A percentile compares a stretch with the other conserved stretches of the same genome.
These are phyloP conservation scores for Amanita muscaria DNA, from an alignment of 768 basidiomycete species.

Conservation along the genomic window DNA sequence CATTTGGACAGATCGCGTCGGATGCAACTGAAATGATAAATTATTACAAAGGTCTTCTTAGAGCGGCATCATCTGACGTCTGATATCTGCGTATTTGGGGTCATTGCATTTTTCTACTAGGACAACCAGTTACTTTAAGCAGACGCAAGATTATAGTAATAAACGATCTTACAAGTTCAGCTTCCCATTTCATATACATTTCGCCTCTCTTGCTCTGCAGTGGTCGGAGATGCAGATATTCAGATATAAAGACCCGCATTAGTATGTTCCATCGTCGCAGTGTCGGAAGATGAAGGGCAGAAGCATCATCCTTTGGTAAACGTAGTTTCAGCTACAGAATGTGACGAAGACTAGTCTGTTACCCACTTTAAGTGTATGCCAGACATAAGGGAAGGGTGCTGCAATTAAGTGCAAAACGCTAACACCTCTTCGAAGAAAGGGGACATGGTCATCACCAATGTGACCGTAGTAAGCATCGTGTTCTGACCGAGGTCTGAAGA, in stretches of 20 bases:
- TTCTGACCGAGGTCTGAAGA: constrained; percentile 48
- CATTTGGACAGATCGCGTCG: constrained; percentile 19
- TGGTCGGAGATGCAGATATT: constrained; percentile 74
- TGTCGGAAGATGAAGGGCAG: constrained; percentile 75
- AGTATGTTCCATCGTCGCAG: constrained; percentile 88
- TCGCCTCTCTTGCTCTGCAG: neutral
- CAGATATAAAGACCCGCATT: constrained; percentile 78
- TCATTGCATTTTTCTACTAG: neutral
- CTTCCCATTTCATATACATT: neutral
- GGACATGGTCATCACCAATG: constrained; percentile 90
- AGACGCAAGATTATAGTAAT: neutral
- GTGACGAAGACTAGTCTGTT: no score
- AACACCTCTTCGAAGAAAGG: constrained; percentile 79
- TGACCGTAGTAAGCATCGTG: constrained; percentile 37
- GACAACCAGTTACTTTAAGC: neutral
- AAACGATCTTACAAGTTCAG: constrained; percentile 2
- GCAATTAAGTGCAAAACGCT: constrained; percentile 86
- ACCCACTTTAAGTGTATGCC: no score
- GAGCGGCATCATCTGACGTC: neutral
- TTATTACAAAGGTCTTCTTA: constrained; percentile 25
- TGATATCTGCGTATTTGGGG: neutral
- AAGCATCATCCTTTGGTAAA: constrained; percentile 70
- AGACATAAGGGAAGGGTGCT: constrained; percentile 81
- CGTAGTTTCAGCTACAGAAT: no score
- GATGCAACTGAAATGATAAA: constrained; percentile 28